Base-by-base conservation (phyloP, 2,329 filamentous ascomycete genomes). In the Graphilbum fragrans region DNA sequence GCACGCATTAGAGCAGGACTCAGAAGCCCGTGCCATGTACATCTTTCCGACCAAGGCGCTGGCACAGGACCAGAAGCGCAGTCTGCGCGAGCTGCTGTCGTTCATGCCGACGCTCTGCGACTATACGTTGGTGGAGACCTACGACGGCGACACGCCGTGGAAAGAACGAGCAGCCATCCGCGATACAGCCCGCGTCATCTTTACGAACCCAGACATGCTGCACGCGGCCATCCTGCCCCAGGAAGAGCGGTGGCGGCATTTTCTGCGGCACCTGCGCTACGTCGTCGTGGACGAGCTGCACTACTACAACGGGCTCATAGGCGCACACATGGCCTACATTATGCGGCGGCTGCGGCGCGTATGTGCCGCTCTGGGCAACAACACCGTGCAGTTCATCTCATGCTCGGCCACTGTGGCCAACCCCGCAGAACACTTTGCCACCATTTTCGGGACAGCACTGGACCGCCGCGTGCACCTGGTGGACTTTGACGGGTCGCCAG, bases 191-290 rank as follows among this genome's bases (percentile, higher is more conserved):
- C 74, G 86, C 20, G 86, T 96, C 47, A 90, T 98, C 39, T 95
- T 98, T 54, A 98, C 92, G 0, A 98, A 98, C 52, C 92, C 92
- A 0, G 92, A 98, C 54, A 98, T 96, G 88, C 70, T 98, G 29
- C 92, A 98, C 51, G 77, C 95, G 27, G 93, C 86, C 0, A 93
- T 98, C 21, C 62, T 98, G 4, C 90, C 92, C 0, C 85, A 95
- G 53, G 92, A 98, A 62, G 82, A 86, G 47, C 74, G 74, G 23
- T 98, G 92, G 92, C 74, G 88, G 37, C 76, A 74, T 0, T 96
- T 94, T 50, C 59, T 98, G n/a, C 77, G 86, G 57, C 87, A 83
- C 49, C 63, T 98, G 14, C 84, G 81, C 49, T 95, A 84, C 54
- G 88, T 98, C 1, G 92, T 98, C 8, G 81, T 87, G 11, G 81